Evolutionary conservation across 2,329 filamentous ascomycete genomes (phyloP), one percentile per base, ranked within the genome.

Genomic region (Chaetoscypha palmicola): DNA sequence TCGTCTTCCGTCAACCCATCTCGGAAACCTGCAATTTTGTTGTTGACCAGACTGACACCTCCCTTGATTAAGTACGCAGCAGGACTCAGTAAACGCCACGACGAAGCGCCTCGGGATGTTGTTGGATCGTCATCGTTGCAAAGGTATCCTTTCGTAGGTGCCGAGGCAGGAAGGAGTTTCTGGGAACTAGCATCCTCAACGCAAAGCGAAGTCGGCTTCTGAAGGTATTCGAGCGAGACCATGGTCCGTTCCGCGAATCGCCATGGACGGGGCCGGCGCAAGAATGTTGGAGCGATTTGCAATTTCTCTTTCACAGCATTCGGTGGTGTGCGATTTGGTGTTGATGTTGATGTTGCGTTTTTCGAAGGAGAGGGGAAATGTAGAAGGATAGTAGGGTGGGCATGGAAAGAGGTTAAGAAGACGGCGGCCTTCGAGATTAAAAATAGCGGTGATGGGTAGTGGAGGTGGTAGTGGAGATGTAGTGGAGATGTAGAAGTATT

Each of bases 1-100:
- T 81, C 67, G 24, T 73, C 66, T 19, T 61, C 57, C 12, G 52
- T 58, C 51, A 58, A 43, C 5, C 54, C 56, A 59, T 61, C 56
- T 16, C 56, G 48, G 7, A 54, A 36, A 14, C 48, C 48, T 14
- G 51, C 43, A n/a, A 62, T 45, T 9, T 51, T 56, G 19, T 49
- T 51, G 35, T 58, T 58, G 21, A 62, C 49, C 41, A 57, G 11
- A 17, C 54, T 49, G 17, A 51, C 51, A 17, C 55, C 47, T 1
- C 49, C 52, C 28, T 38, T 57, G 16, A 62, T 26, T 11, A 59
- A 45, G 17, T 47, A 53, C 7, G 52, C 54, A 5, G 57, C 58
- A 2, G 58, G 55, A 12, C 48, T 49, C 2, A 59, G 33, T 2
- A 62, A 28, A 12, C 50, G 44, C 54, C 56, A 58, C 9, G 47